Percentiles rank a stretch among this genome's conserved stretches.
phyloP scores from a whole-genome alignment of 176 grass and related monocot genomes.

The Avena eriantha region DNA sequence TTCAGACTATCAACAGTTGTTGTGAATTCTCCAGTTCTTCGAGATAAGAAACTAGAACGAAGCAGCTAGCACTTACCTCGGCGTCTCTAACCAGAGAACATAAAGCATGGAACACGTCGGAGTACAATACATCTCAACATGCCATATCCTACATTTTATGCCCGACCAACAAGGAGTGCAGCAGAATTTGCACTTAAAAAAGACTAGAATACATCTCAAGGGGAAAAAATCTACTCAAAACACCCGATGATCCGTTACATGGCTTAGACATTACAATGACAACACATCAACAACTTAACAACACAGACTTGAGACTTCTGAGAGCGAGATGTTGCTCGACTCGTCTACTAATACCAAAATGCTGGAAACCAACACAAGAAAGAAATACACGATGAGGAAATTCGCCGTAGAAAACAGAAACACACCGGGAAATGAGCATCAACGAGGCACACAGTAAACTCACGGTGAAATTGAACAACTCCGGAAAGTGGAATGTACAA shows the following conservation, averaged over 20 bases:
- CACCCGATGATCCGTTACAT: neutral
- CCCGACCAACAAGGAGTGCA: neutral
- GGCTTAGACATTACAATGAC: neutral
- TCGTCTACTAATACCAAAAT: neutral
- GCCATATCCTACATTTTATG: neutral
- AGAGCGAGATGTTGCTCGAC: neutral
- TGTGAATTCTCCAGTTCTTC: neutral
- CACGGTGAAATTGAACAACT: slow-evolving; percentile 46
- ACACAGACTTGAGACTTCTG: neutral
- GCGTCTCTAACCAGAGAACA: no score
- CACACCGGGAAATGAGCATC: neutral
- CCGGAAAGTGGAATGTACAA: neutral
- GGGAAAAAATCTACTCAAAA: neutral
- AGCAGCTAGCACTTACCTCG: no score
- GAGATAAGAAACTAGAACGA: neutral
- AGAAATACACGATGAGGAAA: neutral
- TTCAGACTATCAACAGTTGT: neutral
- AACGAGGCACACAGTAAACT: slow-evolving; percentile 18
- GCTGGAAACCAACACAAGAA: neutral
- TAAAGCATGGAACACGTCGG: neutral
- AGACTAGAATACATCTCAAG: neutral
- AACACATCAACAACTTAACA: neutral
- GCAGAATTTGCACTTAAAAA: neutral
- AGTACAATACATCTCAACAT: neutral
- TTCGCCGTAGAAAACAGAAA: neutral